A percentile compares a stretch with the other conserved stretches of the same genome.
Conservation (phyloP, 2,329 filamentous ascomycete species). For the Dryadomyces quercus-mongolicae region DNA sequence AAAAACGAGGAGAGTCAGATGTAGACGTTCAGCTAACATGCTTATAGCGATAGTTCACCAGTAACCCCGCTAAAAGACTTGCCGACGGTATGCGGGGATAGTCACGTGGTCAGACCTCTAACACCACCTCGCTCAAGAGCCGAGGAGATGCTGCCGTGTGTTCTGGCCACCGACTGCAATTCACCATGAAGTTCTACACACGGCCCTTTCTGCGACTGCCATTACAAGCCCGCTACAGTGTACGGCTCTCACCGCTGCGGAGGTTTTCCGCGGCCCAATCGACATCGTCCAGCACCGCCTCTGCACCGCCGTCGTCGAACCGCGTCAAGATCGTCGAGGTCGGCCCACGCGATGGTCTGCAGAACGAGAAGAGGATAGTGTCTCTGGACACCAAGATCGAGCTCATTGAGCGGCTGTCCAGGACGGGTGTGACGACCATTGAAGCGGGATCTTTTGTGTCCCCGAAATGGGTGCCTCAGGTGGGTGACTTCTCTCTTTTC, state of each 20-base stretch:
- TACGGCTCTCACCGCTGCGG: not conserved
- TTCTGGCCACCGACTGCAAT: not conserved
- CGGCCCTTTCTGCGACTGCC: not conserved
- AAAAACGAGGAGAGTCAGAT: too few relatives aligned
- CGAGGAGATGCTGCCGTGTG: conserved; percentile 6
- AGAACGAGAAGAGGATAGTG: conserved; percentile 68
- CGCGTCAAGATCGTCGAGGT: conserved; percentile 57
- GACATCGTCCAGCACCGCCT: not conserved
- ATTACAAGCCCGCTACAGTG: not conserved
- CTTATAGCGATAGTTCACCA: too few relatives aligned
- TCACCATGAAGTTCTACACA: conserved; percentile 18
- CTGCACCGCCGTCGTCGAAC: conserved; percentile 4
- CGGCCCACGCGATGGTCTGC: conserved; percentile 73
- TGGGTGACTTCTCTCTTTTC: not conserved
- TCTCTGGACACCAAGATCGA: conserved; percentile 64
- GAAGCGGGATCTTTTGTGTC: conserved; percentile 76
- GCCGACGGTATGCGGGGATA: too few relatives aligned
- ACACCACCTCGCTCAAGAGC: not conserved
- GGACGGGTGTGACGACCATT: conserved; percentile 59
- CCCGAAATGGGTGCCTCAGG: conserved; percentile 74
- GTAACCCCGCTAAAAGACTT: too few relatives aligned
- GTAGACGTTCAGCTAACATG: too few relatives aligned
- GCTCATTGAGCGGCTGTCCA: conserved; percentile 56
- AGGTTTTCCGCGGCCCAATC: conserved; percentile 4
- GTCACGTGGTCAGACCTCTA: not conserved